Percentiles rank a stretch among this genome's conserved stretches.
phyloP scores from a whole-genome alignment of 2,329 filamentous ascomycete genomes.

The Fusarium robinianum region DNA sequence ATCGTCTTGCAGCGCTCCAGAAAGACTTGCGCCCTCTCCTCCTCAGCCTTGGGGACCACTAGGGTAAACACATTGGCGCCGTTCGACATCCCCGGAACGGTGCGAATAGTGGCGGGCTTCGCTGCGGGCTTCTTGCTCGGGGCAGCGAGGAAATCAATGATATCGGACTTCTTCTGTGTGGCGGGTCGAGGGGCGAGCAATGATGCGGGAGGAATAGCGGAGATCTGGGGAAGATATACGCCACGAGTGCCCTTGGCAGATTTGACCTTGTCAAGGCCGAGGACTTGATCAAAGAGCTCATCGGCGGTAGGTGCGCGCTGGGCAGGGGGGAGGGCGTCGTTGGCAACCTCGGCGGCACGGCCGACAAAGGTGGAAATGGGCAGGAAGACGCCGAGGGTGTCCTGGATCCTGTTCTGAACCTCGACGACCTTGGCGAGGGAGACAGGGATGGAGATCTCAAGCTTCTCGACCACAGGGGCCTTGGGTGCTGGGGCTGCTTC shows the following conservation, averaged over 20 bases:
- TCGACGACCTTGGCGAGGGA: slow-evolving; percentile 79
- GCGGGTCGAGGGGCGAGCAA: slow-evolving; percentile 41
- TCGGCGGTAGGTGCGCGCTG: slow-evolving; percentile 66
- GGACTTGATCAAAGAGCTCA: slow-evolving; percentile 87
- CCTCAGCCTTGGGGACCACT: slow-evolving; percentile 77
- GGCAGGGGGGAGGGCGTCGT: slow-evolving; percentile 78
- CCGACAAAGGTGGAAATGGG: slow-evolving; percentile 86
- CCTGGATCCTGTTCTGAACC: slow-evolving; percentile 78
- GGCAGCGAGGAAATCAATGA: slow-evolving; percentile 78
- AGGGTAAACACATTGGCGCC: slow-evolving; percentile 81
- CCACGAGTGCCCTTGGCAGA: slow-evolving; percentile 60
- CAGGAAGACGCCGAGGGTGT: slow-evolving; percentile 76
- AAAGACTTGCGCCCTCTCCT: slow-evolving; percentile 80
- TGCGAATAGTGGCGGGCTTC: slow-evolving; percentile 34
- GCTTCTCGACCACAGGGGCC: slow-evolving; percentile 51
- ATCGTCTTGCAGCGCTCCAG: slow-evolving; percentile 84
- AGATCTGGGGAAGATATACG: slow-evolving; percentile 73
- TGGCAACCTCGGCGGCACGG: slow-evolving; percentile 83
- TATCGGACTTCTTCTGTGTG: slow-evolving; percentile 58
- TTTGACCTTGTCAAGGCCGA: slow-evolving; percentile 65
- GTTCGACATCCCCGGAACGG: slow-evolving; percentile 53
- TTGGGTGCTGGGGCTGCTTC: slow-evolving; percentile 47
- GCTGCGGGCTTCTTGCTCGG: slow-evolving; percentile 37
- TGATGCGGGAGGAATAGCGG: slow-evolving; percentile 55
- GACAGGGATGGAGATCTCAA: slow-evolving; percentile 72